Evolutionary conservation across 257 asterid genomes (phyloP).

Genomic region (Fraxinus excelsior): DNA sequence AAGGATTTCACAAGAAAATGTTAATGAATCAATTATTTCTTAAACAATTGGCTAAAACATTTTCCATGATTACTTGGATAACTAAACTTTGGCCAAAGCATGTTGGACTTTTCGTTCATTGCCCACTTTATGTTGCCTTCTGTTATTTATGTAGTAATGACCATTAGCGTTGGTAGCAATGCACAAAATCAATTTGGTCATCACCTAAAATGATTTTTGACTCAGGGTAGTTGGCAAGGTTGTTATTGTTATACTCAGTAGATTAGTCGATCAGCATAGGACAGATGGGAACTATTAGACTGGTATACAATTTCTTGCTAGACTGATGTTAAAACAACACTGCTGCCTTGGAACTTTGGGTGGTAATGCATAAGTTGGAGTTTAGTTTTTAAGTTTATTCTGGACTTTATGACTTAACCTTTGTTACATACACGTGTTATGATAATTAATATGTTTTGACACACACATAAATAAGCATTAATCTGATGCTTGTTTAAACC

Average conservation of each 20-base stretch:
- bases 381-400: neutral
- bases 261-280: neutral
- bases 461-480: neutral
- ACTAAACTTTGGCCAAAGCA: neutral
- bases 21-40: neutral
- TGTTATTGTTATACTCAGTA: neutral
- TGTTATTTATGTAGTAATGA: neutral
- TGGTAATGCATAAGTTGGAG: neutral
- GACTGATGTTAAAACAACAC: neutral
- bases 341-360: neutral
- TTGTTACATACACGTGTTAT: neutral
- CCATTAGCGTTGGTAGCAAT: neutral
- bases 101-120: neutral
- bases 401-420: neutral
- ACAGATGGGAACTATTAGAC: neutral
- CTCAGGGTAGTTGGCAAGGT: neutral
- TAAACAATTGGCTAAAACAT: neutral
- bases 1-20: neutral
- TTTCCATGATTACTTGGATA: neutral
- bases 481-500: constrained; percentile 2
- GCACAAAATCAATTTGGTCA: neutral
- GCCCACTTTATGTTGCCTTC: neutral
- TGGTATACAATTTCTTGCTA: neutral
- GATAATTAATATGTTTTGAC: neutral
- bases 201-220: neutral